Percentiles rank a stretch among this genome's conserved stretches.
These are phyloP conservation scores for Penicillium herquei DNA, from an alignment of 495 filamentous ascomycete genomes.

Conservation along the genomic window DNA sequence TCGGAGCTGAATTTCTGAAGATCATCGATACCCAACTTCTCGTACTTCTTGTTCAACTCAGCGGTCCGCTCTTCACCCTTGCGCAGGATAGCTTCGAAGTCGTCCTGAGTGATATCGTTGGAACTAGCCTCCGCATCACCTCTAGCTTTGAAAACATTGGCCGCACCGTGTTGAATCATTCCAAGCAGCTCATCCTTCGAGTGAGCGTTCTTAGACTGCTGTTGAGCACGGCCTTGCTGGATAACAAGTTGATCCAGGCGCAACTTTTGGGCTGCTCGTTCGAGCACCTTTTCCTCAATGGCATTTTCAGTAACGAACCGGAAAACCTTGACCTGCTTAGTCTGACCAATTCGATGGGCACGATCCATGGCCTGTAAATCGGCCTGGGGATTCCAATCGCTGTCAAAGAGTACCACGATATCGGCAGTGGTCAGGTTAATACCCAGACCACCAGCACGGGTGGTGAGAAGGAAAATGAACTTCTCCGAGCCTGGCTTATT, in stretches of 20 bases:
- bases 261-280: constrained; percentile 95
- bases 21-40: constrained; percentile 97
- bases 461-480: constrained; percentile 97
- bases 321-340: constrained; percentile 95
- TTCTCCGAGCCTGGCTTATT: constrained; percentile 94
- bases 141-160: constrained; percentile 77
- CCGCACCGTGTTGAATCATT: constrained; percentile 99
- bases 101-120: constrained; percentile 71
- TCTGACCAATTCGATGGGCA: constrained; percentile 97
- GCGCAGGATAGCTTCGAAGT: constrained; percentile 83
- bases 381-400: constrained; percentile 98
- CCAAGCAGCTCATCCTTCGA: constrained; percentile 94
- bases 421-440: constrained; percentile 97
- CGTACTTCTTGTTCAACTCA: constrained; percentile 86
- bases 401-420: constrained; percentile 97
- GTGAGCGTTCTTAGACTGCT: constrained; percentile 78
- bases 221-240: constrained; percentile 95
- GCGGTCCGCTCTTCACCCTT: constrained; percentile 88
- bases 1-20: constrained; percentile 97
- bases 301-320: constrained; percentile 96
- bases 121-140: constrained; percentile 58
- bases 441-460: constrained; percentile 92
- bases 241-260: constrained; percentile 99
- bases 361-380: constrained; percentile 99
- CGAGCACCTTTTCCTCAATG: constrained; percentile 97